phyloP scores from a whole-genome alignment of 306 rosid genomes.

The Mimosa pudica region DNA sequence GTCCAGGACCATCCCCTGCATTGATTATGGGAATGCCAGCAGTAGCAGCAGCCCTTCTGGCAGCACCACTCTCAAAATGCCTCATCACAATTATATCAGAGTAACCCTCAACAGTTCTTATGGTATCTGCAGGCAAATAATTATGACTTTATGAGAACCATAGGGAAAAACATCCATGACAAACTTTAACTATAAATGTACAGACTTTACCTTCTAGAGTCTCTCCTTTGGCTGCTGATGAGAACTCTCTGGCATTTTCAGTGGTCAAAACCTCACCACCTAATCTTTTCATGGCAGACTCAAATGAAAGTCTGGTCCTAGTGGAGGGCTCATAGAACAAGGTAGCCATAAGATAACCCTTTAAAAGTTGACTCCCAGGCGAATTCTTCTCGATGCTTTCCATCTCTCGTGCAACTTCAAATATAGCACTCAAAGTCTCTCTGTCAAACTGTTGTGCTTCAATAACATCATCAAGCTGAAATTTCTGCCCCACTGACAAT shows the following conservation, averaged over 20 bases:
- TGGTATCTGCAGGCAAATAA: conserved; percentile 64
- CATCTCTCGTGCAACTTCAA: conserved; percentile 77
- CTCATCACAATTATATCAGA: conserved; percentile 89
- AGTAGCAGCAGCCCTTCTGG: conserved; percentile 80
- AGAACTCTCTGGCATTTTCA: conserved; percentile 91
- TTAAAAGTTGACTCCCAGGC: conserved; percentile 74
- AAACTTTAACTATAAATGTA: conserved; percentile 11
- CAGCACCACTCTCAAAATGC: conserved; percentile 96
- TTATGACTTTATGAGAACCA: conserved; percentile 12
- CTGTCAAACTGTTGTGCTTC: conserved; percentile 88
- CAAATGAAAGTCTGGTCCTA: conserved; percentile 89
- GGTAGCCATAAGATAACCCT: conserved; percentile 92
- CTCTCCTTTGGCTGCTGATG: conserved; percentile 93
- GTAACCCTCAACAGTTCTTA: conserved; percentile 88
- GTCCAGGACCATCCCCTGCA: conserved; percentile 99
- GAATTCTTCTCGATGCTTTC: conserved; percentile 76
- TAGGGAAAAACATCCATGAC: background rate
- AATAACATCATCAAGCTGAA: conserved; percentile 80
- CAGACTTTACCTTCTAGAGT: conserved; percentile 79
- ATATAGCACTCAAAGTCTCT: conserved; percentile 66
- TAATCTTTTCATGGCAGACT: conserved; percentile 93
- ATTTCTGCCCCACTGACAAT: conserved; percentile 59
- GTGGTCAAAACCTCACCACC: conserved; percentile 95
- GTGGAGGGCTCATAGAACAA: conserved; percentile 93
- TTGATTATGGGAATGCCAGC: conserved; percentile 82